These are phyloP conservation scores for Aspergillus luchuensis DNA, from an alignment of 2,329 filamentous ascomycete genomes.

Conservation along the genomic window DNA sequence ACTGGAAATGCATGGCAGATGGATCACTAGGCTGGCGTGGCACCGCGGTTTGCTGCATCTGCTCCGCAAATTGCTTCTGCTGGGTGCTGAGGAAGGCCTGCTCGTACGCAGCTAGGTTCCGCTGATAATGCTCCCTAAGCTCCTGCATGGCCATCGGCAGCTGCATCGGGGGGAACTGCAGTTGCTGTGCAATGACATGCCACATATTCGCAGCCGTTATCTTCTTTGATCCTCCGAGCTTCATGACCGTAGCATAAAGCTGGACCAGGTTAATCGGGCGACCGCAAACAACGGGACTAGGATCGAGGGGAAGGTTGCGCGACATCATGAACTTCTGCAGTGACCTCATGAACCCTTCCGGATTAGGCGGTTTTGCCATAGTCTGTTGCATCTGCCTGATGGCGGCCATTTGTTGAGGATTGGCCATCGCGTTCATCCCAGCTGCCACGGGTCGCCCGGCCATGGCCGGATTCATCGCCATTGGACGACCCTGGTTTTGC, in stretches of 20 bases:
- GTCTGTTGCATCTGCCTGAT: constrained; percentile 54
- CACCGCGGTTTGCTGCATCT: constrained; percentile 46
- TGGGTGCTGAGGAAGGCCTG: constrained; percentile 49
- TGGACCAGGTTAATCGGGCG: constrained; percentile 73
- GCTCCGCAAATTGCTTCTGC: constrained; percentile 47
- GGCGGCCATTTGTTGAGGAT: constrained; percentile 45
- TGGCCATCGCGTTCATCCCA: constrained; percentile 43
- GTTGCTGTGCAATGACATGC: constrained; percentile 67
- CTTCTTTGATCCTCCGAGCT: constrained; percentile 73
- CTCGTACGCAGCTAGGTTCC: constrained; percentile 77
- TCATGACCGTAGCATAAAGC: constrained; percentile 76
- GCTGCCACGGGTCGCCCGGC: constrained; percentile 36
- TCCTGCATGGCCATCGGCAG: constrained; percentile 68
- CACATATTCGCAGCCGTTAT: constrained; percentile 72
- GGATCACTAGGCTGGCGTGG: constrained; percentile 42
- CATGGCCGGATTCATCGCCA: constrained; percentile 46
- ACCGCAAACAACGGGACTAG: constrained; percentile 71
- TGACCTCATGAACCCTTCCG: constrained; percentile 74
- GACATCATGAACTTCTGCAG: constrained; percentile 76
- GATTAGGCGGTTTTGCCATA: constrained; percentile 47
- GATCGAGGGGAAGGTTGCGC: constrained; percentile 72
- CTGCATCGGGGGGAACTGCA: constrained; percentile 64
- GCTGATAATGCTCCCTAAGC: constrained; percentile 71
- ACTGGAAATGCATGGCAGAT: constrained; percentile 48
- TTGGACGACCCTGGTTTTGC: constrained; percentile 72